Evolutionary conservation across 306 rosid genomes (phyloP).

Genomic region (Begonia peltatifolia): DNA sequence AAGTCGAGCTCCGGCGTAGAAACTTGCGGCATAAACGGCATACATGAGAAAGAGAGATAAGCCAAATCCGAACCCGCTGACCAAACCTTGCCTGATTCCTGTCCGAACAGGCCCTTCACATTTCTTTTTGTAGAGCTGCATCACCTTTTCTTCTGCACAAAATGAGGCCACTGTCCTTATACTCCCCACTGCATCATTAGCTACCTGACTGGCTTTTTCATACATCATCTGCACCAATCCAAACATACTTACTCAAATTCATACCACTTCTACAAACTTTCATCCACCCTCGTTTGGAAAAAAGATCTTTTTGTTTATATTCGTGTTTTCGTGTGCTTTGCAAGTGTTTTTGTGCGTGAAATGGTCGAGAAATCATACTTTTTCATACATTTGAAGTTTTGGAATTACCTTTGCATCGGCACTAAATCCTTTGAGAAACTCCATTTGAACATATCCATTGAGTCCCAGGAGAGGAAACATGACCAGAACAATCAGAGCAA

Average conservation of each 20-base stretch:
- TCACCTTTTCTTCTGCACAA: constrained; percentile 59
- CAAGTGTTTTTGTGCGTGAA: too few species aligned
- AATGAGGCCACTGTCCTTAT: constrained; percentile 58
- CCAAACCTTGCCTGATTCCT: constrained; percentile 35
- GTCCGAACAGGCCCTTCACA: constrained; percentile 42
- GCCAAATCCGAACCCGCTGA: constrained; percentile 47
- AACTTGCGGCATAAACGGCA: constrained; percentile 30
- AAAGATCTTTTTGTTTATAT: too few species aligned
- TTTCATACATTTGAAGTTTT: background rate
- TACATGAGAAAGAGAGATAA: constrained; percentile 31
- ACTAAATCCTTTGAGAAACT: constrained; percentile 33
- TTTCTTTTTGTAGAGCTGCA: constrained; percentile 31
- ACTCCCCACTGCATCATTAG: constrained; percentile 46
- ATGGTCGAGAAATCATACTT: background rate
- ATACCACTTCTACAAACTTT: too few species aligned
- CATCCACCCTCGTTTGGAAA: too few species aligned
- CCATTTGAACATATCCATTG: constrained; percentile 25
- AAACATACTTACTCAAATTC: too few species aligned
- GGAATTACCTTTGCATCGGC: constrained; percentile 37
- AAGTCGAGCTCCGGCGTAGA: constrained; percentile 51
- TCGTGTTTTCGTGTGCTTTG: too few species aligned
- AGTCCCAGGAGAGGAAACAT: constrained; percentile 28
- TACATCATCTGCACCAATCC: constrained; percentile 27
- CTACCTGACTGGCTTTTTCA: constrained; percentile 58
- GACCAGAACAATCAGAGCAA: constrained; percentile 29